These are phyloP conservation scores for Chlamydomonas schloesseri DNA, from an alignment of 139 green algal genomes.

Conservation along the genomic window DNA sequence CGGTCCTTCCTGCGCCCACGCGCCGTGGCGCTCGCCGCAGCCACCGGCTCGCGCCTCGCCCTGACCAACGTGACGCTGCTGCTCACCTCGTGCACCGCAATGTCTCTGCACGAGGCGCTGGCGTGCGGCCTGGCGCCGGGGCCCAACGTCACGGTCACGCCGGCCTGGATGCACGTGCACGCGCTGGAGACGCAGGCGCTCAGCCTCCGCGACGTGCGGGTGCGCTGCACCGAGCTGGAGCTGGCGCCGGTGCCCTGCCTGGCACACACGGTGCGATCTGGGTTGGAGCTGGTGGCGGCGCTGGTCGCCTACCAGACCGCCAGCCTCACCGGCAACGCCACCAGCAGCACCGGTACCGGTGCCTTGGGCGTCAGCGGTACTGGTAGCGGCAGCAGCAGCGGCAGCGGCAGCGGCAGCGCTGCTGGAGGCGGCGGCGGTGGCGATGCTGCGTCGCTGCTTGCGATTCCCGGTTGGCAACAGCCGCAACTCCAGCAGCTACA, in stretches of 20 bases:
- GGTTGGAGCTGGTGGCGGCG: conserved; percentile 2
- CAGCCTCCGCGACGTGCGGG: neutral
- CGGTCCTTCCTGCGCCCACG: neutral
- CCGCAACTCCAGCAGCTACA: no score
- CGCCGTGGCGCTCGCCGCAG: neutral
- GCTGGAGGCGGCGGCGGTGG: no score
- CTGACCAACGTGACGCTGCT: neutral
- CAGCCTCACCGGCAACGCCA: neutral
- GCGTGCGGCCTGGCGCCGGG: no score
- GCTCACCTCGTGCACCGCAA: no score
- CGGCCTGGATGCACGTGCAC: no score
- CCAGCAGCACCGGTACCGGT: neutral
- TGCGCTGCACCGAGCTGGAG: neutral
- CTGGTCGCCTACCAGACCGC: neutral
- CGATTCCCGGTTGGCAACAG: no score
- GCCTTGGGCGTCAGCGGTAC: neutral
- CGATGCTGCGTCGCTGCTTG: no score
- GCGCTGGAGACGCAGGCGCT: no score
- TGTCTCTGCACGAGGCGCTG: no score
- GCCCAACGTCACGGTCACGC: no score
- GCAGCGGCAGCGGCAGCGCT: no score
- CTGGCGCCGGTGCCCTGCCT: neutral
- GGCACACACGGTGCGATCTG: neutral
- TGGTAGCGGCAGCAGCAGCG: no score
- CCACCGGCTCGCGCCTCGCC: neutral